Evolutionary conservation across 2,329 filamentous ascomycete species (phyloP).

Genomic region (Fusarium drepaniforme): DNA sequence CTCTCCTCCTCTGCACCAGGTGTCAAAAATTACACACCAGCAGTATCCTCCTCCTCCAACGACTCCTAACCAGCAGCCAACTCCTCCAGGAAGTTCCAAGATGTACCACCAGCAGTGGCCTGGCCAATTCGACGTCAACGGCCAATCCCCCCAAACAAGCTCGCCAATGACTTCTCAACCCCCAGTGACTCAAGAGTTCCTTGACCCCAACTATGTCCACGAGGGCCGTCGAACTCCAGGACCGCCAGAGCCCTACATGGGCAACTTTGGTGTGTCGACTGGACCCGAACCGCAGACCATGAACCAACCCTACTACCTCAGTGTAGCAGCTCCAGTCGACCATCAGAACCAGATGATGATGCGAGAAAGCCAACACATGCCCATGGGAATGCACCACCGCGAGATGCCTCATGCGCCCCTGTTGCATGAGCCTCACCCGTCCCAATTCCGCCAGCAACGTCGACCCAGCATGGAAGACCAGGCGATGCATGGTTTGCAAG

Average conservation of each 20-base stretch:
- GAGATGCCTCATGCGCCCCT: constrained; percentile 40
- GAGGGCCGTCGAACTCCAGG: constrained; percentile 54
- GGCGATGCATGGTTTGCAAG: constrained; percentile 8
- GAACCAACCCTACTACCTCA: constrained; percentile 46
- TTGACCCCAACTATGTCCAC: constrained; percentile 52
- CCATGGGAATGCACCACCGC: constrained; percentile 42
- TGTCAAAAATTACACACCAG: constrained; percentile 55
- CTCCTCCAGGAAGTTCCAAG: constrained; percentile 60
- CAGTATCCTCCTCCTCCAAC: constrained; percentile 55
- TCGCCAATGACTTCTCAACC: constrained; percentile 60
- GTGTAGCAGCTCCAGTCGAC: constrained; percentile 40
- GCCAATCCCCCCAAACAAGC: constrained; percentile 55
- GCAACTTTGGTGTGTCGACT: constrained; percentile 52
- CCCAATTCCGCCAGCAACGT: constrained; percentile 40
- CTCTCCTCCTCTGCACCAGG: constrained; percentile 62
- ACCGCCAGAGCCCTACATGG: constrained; percentile 53
- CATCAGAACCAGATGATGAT: constrained; percentile 45
- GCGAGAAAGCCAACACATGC: constrained; percentile 34
- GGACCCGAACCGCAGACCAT: constrained; percentile 42
- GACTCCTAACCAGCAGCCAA: constrained; percentile 57
- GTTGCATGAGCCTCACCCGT: constrained; percentile 38
- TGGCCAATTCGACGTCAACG: constrained; percentile 55
- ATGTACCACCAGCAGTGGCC: constrained; percentile 58
- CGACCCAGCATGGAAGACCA: constrained; percentile 42
- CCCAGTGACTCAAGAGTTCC: constrained; percentile 49